phyloP scores from a whole-genome alignment of 371 early-diverging fungal species.

The Rhizopus delemar region DNA sequence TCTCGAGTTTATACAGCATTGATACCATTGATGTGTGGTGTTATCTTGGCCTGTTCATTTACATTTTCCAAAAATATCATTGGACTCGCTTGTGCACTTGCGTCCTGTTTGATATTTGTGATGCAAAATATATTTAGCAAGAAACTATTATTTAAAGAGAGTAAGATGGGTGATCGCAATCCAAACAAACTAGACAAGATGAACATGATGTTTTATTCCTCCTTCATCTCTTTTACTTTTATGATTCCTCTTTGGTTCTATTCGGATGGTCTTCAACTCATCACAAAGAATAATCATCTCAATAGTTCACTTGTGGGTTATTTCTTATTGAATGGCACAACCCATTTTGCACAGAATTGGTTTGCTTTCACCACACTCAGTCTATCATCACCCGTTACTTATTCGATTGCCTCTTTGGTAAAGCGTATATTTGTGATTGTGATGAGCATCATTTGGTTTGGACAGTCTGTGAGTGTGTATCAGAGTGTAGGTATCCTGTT shows the following conservation, averaged over 20 bases:
- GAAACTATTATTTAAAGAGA: constrained; percentile 64
- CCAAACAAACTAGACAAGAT: constrained; percentile 81
- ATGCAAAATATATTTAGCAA: constrained; percentile 85
- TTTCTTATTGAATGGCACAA: constrained; percentile 76
- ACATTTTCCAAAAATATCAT: constrained; percentile 57
- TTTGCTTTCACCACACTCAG: constrained; percentile 80
- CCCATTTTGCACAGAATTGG: constrained; percentile 79
- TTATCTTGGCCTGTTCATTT: constrained; percentile 62
- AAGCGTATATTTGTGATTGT: constrained; percentile 91
- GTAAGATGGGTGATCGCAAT: constrained; percentile 38
- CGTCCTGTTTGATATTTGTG: constrained; percentile 78
- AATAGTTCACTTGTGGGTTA: constrained; percentile 35
- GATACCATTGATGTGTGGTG: constrained; percentile 82
- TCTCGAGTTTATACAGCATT: constrained; percentile 73
- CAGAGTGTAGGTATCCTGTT: constrained; percentile 78
- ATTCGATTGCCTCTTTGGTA: constrained; percentile 82
- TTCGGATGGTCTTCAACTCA: constrained; percentile 65
- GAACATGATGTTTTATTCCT: constrained; percentile 80
- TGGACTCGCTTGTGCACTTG: constrained; percentile 73
- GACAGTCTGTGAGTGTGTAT: constrained; percentile 62
- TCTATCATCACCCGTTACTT: constrained; percentile 83
- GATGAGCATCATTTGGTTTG: constrained; percentile 83
- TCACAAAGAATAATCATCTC: constrained; percentile 6
- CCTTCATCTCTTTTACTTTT: constrained; percentile 64
- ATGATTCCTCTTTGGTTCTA: constrained; percentile 85